Evolutionary conservation across 805 yeast species (phyloP), one percentile per base, ranked within the genome.

Genomic region (Starmerella tilneyi): DNA sequence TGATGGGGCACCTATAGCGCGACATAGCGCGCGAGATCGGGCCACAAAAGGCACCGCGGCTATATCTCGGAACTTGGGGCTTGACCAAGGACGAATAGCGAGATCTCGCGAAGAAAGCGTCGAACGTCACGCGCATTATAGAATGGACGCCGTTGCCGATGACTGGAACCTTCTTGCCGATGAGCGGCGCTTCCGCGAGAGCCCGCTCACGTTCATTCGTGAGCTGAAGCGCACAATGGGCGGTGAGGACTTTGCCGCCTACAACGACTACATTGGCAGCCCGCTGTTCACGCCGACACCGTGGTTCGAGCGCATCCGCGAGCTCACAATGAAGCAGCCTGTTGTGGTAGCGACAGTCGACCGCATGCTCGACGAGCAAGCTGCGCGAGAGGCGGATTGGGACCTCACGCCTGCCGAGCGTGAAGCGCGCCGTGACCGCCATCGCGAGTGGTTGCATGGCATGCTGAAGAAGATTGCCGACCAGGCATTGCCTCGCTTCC

Each of bases 231-330:
- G 55, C 33, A 62, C 58, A 41, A 52, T 62, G 33, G 41, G 53
- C 7, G 68, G 69, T 17, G 49, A 61, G 8, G 53, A 58, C 15
- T 67, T 67, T 60, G 59, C 70, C 21, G 61, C 63, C 13, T 67
- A 63, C 50, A 59, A 64, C 34, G 53, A 59, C 31, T 65, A 63
- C 46, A 57, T 61, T 19, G 71, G 71, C 23, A 58, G 61, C 38
- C 55, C 48, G 27, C 50, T 66, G 30, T 66, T 47, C 50, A 38
- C 32, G 11, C 22, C 16, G 5, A 55, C 54, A 44, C 57, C 59
- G 13, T 54, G 63, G 50, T 46, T 57, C 6, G 65, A 59, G 28
- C 45, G 54, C 15, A 51, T 64, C 46, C 43, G 47, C 24, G 45
- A 50, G n/a, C 47, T 53, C 32, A 61, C 65, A 8, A 41, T 64